Base-by-base conservation (phyloP, 2,329 filamentous ascomycete species). In the Fusarium sarcochroum region DNA sequence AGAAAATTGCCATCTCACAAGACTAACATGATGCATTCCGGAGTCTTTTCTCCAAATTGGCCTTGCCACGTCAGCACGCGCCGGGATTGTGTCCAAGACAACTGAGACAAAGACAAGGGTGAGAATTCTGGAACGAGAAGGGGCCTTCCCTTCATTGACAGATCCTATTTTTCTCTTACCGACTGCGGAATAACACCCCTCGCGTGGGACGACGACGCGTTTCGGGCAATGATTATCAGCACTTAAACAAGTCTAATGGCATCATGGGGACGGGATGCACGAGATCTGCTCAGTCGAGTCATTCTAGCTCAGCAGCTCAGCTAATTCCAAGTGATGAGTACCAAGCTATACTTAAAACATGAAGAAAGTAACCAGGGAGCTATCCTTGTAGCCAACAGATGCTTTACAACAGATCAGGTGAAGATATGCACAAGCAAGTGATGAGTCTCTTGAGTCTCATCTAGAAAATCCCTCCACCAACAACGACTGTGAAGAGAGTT, bases 211-310 rank as follows among this genome's bases (percentile, higher is more conserved):
- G 30, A 44, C 18, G 42, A 27, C 54, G 38, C 32, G 38, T 27
- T 42, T 47, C 21, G 14, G 52, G 61, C n/a, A 40, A 41, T 14
- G 30, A 42, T 57, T 18, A 17, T 17, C 42, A 30, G 40, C 42
- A 9, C 40, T n/a, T 45, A 17, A 14, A 15, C 14, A 17, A 30
- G 21, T 10, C 18, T 18, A 58, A 27, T 25, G 45, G 21, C 20
- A 50, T 47, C 20, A 21, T 30, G 50, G 18, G 40, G 45, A n/a
- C 51, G 21, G 34, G 21, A 41, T 51, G 35, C 10, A 41, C 23
- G 23, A 64, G 51, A 64, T 51, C 40, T 34, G 38, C 46, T 38
- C 40, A 44, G 38, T 47, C 18, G 51, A 64, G 52, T 63, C 61
- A 64, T 52, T 38, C 35, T 58, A 51, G 27, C 35, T 30, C 34